phyloP scores from a whole-genome alignment of 129 eudicot species.

The Flaveria robusta region DNA sequence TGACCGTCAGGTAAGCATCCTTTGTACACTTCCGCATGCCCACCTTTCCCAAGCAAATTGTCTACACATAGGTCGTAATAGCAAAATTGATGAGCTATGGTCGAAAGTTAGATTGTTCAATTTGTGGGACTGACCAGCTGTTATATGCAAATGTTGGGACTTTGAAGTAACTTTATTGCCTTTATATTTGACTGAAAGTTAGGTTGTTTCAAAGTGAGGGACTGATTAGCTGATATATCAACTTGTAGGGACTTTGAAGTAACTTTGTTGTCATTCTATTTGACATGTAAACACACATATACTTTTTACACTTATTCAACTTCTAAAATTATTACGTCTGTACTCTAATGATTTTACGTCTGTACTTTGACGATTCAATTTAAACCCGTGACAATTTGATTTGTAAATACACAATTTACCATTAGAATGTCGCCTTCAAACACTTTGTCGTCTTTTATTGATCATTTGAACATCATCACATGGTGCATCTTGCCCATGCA shows the following conservation, averaged over 20 bases:
- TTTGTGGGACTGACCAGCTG: slow-evolving; percentile 6
- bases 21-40: slow-evolving; percentile 85
- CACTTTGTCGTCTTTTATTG: neutral
- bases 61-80: slow-evolving; percentile 28
- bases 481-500: slow-evolving; percentile 22
- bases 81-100: neutral
- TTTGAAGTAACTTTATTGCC: neutral
- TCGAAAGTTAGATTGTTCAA: neutral
- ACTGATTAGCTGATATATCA: neutral
- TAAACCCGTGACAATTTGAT: no score
- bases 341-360: no score
- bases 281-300: neutral
- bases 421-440: no score
- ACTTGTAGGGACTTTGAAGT: neutral
- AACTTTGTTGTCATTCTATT: neutral
- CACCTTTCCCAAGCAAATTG: slow-evolving; percentile 74
- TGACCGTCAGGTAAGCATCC: slow-evolving; percentile 64
- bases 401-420: no score
- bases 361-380: no score
- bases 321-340: no score
- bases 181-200: neutral
- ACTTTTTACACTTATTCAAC: no score
- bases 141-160: slow-evolving; percentile 4
- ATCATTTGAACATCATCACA: slow-evolving; percentile 31
- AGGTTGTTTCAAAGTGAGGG: slow-evolving; percentile 8